A percentile compares a stretch with the other conserved stretches of the same genome.
Evolutionary conservation across 306 rosid genomes (phyloP).

Genomic region (Rosa persica): DNA sequence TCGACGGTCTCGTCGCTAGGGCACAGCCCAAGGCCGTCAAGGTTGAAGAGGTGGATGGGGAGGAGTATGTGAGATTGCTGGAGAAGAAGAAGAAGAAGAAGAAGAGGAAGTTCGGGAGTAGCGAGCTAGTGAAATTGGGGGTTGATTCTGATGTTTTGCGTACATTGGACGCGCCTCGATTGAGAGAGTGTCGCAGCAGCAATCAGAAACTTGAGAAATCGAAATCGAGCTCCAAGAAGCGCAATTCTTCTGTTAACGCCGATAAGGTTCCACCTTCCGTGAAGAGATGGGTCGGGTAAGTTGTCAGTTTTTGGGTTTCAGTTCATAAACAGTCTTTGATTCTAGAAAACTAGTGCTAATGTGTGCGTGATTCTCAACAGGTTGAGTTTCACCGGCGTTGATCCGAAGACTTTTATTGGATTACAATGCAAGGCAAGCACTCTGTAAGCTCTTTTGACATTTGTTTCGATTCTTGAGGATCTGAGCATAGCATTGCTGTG

Average conservation of each 20-base stretch:
- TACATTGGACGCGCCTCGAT: conserved; percentile 54
- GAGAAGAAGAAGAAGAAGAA: conserved; percentile 37
- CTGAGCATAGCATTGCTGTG: conserved; percentile 26
- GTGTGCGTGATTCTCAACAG: conserved; percentile 38
- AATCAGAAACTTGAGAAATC: conserved; percentile 15
- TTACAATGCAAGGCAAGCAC: conserved; percentile 87
- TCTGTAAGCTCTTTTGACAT: conserved; percentile 30
- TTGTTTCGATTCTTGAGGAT: conserved; percentile 6
- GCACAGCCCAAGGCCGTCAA: conserved; percentile 8
- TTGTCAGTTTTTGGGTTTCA: background rate
- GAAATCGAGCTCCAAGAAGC: conserved; percentile 40
- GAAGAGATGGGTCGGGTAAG: conserved; percentile 82
- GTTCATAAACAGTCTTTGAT: background rate
- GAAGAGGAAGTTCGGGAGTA: conserved; percentile 50
- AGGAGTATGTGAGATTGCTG: conserved; percentile 24
- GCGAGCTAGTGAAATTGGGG: conserved; percentile 70
- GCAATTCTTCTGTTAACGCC: conserved; percentile 35
- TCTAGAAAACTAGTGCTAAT: conserved; percentile 18
- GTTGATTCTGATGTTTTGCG: conserved; percentile 54
- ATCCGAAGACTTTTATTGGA: conserved; percentile 73
- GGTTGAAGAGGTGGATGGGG: conserved; percentile 14
- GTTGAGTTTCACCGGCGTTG: conserved; percentile 64
- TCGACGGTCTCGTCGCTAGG: conserved; percentile 30
- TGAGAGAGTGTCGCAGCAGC: conserved; percentile 67
- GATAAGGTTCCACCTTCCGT: conserved; percentile 41